Conservation (phyloP, 371 early-diverging fungal species). For the Circinella minor region DNA sequence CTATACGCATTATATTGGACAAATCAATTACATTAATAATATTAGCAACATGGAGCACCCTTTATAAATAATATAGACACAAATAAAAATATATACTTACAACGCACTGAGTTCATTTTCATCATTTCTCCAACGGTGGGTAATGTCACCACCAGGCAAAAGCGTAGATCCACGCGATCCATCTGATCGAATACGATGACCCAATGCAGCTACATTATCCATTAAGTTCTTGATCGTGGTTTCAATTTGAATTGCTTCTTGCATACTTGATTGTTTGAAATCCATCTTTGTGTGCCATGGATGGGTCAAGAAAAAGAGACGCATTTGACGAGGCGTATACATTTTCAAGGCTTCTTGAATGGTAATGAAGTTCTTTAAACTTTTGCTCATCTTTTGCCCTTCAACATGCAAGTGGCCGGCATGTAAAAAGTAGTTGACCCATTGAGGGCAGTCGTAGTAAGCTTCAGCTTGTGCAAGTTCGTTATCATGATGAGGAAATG, state of each 20-base stretch:
- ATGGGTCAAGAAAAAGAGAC: constrained; percentile 94
- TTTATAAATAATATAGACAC: neutral
- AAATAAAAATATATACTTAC: constrained; percentile 31
- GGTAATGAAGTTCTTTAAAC: constrained; percentile 98
- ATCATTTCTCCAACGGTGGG: constrained; percentile 71
- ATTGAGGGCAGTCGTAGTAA: constrained; percentile 87
- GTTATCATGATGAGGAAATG: constrained; percentile 99
- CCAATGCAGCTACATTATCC: constrained; percentile 76
- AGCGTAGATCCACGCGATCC: constrained; percentile 48
- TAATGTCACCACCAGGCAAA: constrained; percentile 36
- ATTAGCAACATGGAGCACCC: too few species aligned
- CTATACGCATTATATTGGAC: constrained; percentile 10
- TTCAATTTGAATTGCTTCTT: constrained; percentile 87
- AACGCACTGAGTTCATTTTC: constrained; percentile 66
- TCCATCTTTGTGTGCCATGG: constrained; percentile 93
- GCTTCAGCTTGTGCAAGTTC: constrained; percentile 99
- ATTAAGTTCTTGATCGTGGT: constrained; percentile 87
- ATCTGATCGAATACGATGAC: constrained; percentile 62
- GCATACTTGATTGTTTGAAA: constrained; percentile 84
- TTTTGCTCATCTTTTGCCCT: constrained; percentile 99
- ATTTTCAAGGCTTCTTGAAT: constrained; percentile 91
- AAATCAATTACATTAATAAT: too few species aligned
- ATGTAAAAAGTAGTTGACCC: constrained; percentile 99
- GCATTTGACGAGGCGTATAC: constrained; percentile 88
- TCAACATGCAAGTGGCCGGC: constrained; percentile 99